Base-by-base conservation (phyloP, 805 yeast genomes). In the Metschnikowia dekortorum region DNA sequence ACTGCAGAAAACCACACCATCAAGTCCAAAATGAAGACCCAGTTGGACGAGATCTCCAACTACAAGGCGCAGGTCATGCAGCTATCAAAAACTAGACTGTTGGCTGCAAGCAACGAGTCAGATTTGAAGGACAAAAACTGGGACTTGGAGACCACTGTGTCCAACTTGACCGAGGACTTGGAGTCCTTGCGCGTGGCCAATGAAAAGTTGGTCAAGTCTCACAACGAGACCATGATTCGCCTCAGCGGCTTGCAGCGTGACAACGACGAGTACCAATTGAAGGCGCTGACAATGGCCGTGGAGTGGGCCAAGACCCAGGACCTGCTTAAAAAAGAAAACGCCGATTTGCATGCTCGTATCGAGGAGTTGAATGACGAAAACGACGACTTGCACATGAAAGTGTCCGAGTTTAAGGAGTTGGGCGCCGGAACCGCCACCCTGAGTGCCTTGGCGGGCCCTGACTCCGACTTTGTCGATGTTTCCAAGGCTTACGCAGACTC, bases 361-460 rank as follows among this genome's bases (percentile, higher is more conserved):
- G 76, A 75, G 32, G 84, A 80, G 44, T 67, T 86, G 53, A 86
- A 85, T 61, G 85, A 84, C 58, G 90, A 84, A 60, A 85, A 85
- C 64, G 87, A 83, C 55, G 71, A 72, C 22, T 68, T 85, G 48
- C 80, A 76, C 59, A 63, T 69, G 53, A 70, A 75, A 46, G 46
- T 70, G 16, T 44, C 62, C 51, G 48, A 50, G 29, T 14, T 53
- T 44, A 48, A 53, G 44, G 48, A 58, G 47, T 9, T n/a, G 31
- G 10, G 44, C n/a, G 47, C 37, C 4, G 39, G 16, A 1, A n/a
- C n/a, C 8, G 29, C 46, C 9, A 29, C 10, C 26, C n/a, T 13
- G n/a, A 33, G 45, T 10, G 30, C 16, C 2, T 14, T 34, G 6
- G 37, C 37, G 11, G 22, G 47, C 8, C 35, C 29, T 9, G 46